Conservation (phyloP, 2,329 filamentous ascomycete genomes). For the Amphichorda felina region DNA sequence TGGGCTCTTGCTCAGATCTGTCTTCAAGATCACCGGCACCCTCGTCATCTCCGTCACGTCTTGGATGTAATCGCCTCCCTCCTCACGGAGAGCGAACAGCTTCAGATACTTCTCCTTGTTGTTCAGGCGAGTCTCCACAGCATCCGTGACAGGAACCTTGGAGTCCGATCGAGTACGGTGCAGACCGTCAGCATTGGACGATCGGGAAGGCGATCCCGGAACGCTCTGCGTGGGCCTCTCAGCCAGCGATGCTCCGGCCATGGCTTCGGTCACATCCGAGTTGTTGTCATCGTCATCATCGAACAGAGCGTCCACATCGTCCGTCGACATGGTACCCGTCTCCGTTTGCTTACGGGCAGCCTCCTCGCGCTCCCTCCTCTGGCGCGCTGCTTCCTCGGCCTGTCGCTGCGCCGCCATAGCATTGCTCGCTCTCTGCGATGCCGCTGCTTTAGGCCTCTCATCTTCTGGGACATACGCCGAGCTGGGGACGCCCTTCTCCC, state of each 20-base stretch:
- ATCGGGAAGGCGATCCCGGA: slow-evolving; percentile 77
- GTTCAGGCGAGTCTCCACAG: slow-evolving; percentile 66
- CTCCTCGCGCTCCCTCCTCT: slow-evolving; percentile 79
- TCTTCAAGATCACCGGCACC: slow-evolving; percentile 96
- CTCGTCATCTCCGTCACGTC: slow-evolving; percentile 97
- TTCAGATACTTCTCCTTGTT: slow-evolving; percentile 96
- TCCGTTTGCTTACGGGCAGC: slow-evolving; percentile 87
- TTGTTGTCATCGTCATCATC: slow-evolving; percentile 84
- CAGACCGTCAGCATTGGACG: slow-evolving; percentile 54
- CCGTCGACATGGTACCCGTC: slow-evolving; percentile 84
- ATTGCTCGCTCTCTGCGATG: slow-evolving; percentile 61
- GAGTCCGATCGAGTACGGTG: slow-evolving; percentile 90
- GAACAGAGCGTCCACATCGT: slow-evolving; percentile 91
- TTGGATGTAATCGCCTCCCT: slow-evolving; percentile 92
- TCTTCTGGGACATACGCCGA: slow-evolving; percentile 95
- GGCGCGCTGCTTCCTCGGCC: slow-evolving; percentile 71
- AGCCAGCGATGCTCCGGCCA: slow-evolving; percentile 78
- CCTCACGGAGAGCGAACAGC: slow-evolving; percentile 80
- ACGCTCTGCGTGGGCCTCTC: slow-evolving; percentile 93
- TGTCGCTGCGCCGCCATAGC: slow-evolving; percentile 67
- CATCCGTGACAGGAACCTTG: slow-evolving; percentile 67
- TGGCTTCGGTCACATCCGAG: slow-evolving; percentile 80
- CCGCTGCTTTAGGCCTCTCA: slow-evolving; percentile 77
- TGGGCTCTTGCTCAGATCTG: slow-evolving; percentile 95
- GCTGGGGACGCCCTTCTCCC: slow-evolving; percentile 98